These are phyloP conservation scores for Russula compacta DNA, from an alignment of 768 basidiomycete genomes.

Conservation along the genomic window DNA sequence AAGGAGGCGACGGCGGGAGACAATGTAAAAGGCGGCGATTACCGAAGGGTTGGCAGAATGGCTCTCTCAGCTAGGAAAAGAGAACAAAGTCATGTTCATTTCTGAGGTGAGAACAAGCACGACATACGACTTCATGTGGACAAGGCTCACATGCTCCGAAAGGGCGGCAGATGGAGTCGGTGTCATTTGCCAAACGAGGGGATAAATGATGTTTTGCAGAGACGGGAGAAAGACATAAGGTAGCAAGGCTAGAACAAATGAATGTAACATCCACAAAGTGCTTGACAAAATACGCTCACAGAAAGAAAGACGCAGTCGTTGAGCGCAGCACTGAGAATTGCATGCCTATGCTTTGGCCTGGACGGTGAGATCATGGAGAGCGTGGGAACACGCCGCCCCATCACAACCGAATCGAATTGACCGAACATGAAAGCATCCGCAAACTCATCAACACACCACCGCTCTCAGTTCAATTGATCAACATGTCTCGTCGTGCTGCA, in stretches of 20 bases:
- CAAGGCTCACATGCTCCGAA: conserved; percentile 34
- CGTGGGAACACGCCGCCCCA: conserved; percentile 11
- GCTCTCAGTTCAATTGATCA: not conserved
- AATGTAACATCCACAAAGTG: not conserved
- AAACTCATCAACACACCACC: not conserved
- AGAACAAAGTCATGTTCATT: conserved; percentile 2
- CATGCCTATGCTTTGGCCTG: not conserved
- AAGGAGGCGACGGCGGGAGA: conserved; percentile 27
- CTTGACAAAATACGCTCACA: not conserved
- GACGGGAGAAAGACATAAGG: conserved; percentile 7
- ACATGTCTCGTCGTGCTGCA: conserved; percentile 64
- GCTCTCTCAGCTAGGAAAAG: conserved; percentile 57
- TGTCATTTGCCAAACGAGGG: conserved; percentile 13
- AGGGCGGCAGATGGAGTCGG: conserved; percentile 21
- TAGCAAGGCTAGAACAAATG: conserved; percentile 3
- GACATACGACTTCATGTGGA: conserved; percentile 33
- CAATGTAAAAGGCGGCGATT: conserved; percentile 89
- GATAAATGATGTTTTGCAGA: not conserved
- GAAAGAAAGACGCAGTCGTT: conserved; percentile 1
- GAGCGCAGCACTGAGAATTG: not conserved
- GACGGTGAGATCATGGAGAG: not conserved
- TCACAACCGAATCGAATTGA: not conserved
- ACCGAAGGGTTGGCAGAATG: conserved; percentile 94
- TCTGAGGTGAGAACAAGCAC: not conserved
- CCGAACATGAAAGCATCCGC: not conserved